Evolutionary conservation across 2,329 filamentous ascomycete species (phyloP).

Genomic region (Neocatenulostroma microsporum): DNA sequence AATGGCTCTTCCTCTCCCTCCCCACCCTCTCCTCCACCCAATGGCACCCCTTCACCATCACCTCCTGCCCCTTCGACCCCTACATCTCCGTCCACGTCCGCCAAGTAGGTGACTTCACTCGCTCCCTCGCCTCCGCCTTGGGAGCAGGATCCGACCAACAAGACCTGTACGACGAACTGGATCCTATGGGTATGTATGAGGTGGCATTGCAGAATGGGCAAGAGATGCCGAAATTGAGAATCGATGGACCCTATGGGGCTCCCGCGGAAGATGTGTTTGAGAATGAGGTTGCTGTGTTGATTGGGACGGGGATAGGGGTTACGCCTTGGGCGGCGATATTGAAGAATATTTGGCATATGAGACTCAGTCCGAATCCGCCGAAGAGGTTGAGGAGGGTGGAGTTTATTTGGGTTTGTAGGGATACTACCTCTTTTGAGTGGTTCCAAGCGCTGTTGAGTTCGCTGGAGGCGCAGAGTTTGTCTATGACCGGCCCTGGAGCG

Average conservation of each 20-base stretch:
- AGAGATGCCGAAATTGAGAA: conserved; percentile 78
- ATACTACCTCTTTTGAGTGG: conserved; percentile 95
- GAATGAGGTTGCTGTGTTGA: conserved; percentile 78
- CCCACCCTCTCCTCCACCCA: conserved; percentile 81
- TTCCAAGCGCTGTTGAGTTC: conserved; percentile 91
- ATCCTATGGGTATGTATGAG: conserved; percentile 96
- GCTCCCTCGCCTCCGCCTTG: conserved; percentile 87
- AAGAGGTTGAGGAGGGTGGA: conserved; percentile 86
- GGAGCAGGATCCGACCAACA: conserved; percentile 81
- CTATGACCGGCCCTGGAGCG: conserved; percentile 49
- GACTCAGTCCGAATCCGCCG: conserved; percentile 81
- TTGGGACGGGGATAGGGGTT: conserved; percentile 80
- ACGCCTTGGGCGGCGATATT: conserved; percentile 81
- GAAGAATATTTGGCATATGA: conserved; percentile 98
- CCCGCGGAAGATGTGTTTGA: conserved; percentile 96
- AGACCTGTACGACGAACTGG: conserved; percentile 82
- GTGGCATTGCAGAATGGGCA: conserved; percentile 90
- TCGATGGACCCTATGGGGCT: conserved; percentile 93
- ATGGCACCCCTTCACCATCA: conserved; percentile 99
- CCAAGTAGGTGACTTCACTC: conserved; percentile 94
- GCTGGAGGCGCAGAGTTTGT: conserved; percentile 75
- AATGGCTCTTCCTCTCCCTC: conserved; percentile 95
- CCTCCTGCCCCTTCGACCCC: conserved; percentile 90
- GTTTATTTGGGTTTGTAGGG: conserved; percentile 98
- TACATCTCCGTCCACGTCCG: conserved; percentile 93